Percentiles rank a stretch among this genome's conserved stretches.
Conservation (phyloP, 139 green algal species). For the Nannochloris sp. region DNA sequence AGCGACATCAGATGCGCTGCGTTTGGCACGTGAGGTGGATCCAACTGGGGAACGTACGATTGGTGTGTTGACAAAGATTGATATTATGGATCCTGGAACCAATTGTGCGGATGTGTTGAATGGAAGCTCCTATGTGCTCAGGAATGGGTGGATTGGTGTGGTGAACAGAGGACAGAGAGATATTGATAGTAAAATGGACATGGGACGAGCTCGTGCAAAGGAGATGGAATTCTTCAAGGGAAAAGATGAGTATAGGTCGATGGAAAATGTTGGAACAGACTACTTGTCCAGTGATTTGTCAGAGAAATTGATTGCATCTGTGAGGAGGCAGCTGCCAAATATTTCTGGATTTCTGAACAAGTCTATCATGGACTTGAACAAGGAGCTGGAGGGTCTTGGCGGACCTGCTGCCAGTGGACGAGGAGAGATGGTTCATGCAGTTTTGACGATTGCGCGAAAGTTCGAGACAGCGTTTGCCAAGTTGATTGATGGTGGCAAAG, state of each 20-base stretch:
- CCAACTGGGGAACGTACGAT: constrained; percentile 61
- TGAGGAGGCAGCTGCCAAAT: constrained; percentile 75
- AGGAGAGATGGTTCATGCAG: constrained; percentile 86
- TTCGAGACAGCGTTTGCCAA: constrained; percentile 74
- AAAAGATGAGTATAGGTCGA: constrained; percentile 35
- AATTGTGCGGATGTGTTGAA: constrained; percentile 71
- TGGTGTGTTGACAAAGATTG: constrained; percentile 81
- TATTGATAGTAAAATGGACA: constrained; percentile 66
- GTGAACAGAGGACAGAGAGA: constrained; percentile 87
- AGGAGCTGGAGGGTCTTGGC: constrained; percentile 67
- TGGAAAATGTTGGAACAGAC: constrained; percentile 59
- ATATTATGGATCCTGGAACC: constrained; percentile 97
- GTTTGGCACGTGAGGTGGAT: constrained; percentile 87
- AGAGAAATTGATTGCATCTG: constrained; percentile 64
- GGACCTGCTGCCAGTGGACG: constrained; percentile 33
- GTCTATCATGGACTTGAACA: constrained; percentile 58
- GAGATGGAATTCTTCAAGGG: constrained; percentile 71
- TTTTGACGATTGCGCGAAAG: constrained; percentile 72
- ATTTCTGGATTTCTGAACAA: constrained; percentile 71
- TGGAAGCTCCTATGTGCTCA: constrained; percentile 58
- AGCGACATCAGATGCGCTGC: constrained; percentile 90
- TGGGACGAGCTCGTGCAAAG: constrained; percentile 7
- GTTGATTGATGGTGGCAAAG: constrained; percentile 73
- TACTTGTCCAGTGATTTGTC: constrained; percentile 71
- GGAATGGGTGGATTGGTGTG: constrained; percentile 87